phyloP scores from a whole-genome alignment of 768 basidiomycete species.

The Austroboletus festivus region DNA sequence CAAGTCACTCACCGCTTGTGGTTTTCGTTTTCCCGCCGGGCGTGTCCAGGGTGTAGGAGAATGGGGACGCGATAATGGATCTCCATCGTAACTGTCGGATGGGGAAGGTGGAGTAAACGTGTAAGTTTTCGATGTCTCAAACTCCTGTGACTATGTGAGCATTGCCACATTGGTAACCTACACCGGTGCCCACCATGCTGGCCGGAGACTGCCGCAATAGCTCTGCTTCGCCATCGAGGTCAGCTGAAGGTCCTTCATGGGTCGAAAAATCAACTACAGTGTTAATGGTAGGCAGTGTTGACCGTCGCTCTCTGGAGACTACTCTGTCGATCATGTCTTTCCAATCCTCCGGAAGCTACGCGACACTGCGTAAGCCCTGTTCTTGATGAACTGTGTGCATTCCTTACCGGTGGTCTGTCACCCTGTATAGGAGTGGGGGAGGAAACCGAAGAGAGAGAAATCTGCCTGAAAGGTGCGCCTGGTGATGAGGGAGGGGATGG shows the following conservation, averaged over 20 bases:
- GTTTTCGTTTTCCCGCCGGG: slow-evolving; percentile 22
- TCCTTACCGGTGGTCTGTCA: slow-evolving; percentile 33
- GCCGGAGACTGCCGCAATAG: slow-evolving; percentile 33
- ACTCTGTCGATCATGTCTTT: slow-evolving; percentile 34
- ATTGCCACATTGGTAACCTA: slow-evolving; percentile 22
- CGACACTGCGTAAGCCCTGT: slow-evolving; percentile 5
- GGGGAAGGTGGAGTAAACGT: slow-evolving; percentile 34
- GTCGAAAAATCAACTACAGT: slow-evolving; percentile 31
- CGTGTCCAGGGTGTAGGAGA: slow-evolving; percentile 36
- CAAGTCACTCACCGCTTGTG: slow-evolving; percentile 23
- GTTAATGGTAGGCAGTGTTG: slow-evolving; percentile 31
- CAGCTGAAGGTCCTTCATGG: slow-evolving; percentile 24
- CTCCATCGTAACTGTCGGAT: slow-evolving; percentile 33
- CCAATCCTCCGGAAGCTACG: slow-evolving; percentile 36
- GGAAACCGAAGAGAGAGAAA: slow-evolving; percentile 28
- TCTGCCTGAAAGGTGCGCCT: slow-evolving; percentile 32
- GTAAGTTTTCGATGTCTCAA: slow-evolving; percentile 30
- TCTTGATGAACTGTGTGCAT: background rate
- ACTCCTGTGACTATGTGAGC: slow-evolving; percentile 32
- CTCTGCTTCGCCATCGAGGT: slow-evolving; percentile 24
- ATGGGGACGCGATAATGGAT: slow-evolving; percentile 33
- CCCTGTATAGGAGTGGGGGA: slow-evolving; percentile 14
- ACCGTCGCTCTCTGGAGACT: slow-evolving; percentile 30
- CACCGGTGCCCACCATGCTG: slow-evolving; percentile 31
- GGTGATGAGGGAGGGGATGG: slow-evolving; percentile 36